Evolutionary conservation across 495 filamentous ascomycete genomes (phyloP), one percentile per base, ranked within the genome.

Genomic region (Xylaria acuta): DNA sequence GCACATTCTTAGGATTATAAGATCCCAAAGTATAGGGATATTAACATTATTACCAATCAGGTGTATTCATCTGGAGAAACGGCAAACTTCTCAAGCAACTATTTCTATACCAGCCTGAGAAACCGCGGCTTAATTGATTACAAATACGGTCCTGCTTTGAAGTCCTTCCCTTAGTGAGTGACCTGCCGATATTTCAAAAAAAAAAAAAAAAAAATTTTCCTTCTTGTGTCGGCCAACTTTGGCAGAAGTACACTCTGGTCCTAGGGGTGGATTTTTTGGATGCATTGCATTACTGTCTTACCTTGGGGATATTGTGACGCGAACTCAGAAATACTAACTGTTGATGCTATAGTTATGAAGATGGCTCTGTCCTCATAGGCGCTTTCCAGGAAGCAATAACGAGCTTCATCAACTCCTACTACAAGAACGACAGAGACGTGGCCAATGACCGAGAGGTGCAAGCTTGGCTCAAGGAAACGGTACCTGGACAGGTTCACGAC

Each of bases 321-420:
- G 5, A 65, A 18, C n/a, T 7, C 5, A 38, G n/a, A 36, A 7
- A 11, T 40, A 68, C 51, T 68, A 58, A 68, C 65, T 18, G 18
- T 30, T 41, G 20, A 20, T 58, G 6, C 1, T n/a, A 20, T 5
- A 68, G 65, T 30, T 68, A 68, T 20, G 49, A 68, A 32, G 65
- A 68, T 12, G 49, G 49, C 2, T 27, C 49, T 36, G 65, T 58
- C 22, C 75, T 82, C 49, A 22, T 74, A 14, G 45, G 54, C 63
- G 72, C 72, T 41, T 72, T 81, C 34, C 36, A 71, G 14, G 54
- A 43, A 20, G 79, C 80, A 62, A 73, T 81, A 47, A 68, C 41
- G 22, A 41, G 75, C 11, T 80, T 81, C 60, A 74, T 84, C 4
- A 62, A 80, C 12, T 75, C 80, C 2, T 83, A 81, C 72, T 84